These are phyloP conservation scores for Lepidium africanum DNA, from an alignment of 345 rosid species.

Conservation along the genomic window DNA sequence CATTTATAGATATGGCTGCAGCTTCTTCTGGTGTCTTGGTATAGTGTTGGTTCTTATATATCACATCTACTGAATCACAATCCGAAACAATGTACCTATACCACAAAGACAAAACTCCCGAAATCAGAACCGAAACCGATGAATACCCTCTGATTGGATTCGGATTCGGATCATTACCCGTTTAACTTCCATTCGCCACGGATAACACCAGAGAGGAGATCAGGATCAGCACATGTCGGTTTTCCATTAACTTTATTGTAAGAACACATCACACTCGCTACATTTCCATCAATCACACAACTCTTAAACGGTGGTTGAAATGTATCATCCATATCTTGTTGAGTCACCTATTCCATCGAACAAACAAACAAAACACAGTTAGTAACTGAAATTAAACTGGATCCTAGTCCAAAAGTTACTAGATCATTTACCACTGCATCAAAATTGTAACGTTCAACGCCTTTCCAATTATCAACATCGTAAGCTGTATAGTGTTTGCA, in stretches of 20 bases:
- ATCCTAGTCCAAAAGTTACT: not conserved
- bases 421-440: conserved; percentile 54
- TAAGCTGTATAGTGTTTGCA: conserved; percentile 97
- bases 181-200: conserved; percentile 86
- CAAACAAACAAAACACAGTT: not conserved
- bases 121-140: not conserved
- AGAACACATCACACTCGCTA: conserved; percentile 96
- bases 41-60: conserved; percentile 57
- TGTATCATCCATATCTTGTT: conserved; percentile 92
- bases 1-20: conserved; percentile 62
- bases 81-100: conserved; percentile 85
- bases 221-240: conserved; percentile 85
- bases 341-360: conserved; percentile 50
- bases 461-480: conserved; percentile 89
- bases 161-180: conserved; percentile 36
- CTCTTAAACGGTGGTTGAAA: conserved; percentile 97
- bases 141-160: not conserved
- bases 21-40: conserved; percentile 89
- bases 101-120: not conserved
- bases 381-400: too few relatives aligned
- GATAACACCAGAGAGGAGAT: conserved; percentile 62
- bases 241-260: conserved; percentile 88
- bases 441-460: conserved; percentile 60
- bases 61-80: conserved; percentile 74
- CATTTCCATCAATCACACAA: conserved; percentile 92